A percentile compares a stretch with the other conserved stretches of the same genome.
These are phyloP conservation scores for Celoporthe dispersa DNA, from an alignment of 2,329 filamentous ascomycete species.

Conservation along the genomic window DNA sequence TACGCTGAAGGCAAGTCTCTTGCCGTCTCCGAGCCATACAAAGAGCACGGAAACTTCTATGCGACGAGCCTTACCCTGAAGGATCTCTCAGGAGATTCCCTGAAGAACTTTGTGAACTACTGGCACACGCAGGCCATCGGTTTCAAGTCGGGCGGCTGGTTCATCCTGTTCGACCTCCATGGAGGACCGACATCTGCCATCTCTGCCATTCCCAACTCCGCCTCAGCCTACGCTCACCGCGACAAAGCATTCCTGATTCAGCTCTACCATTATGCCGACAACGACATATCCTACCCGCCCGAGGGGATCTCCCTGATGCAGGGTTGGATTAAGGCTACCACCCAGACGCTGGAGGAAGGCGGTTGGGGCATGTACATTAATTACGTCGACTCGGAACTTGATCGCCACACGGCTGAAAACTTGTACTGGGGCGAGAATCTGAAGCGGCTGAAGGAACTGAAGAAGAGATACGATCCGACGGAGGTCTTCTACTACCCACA, in stretches of 20 bases:
- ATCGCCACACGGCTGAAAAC: constrained; percentile 39
- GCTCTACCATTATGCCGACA: constrained; percentile 48
- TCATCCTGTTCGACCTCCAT: constrained; percentile 48
- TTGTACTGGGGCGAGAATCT: constrained; percentile 45
- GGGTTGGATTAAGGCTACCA: constrained; percentile 42
- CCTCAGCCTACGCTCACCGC: constrained; percentile 47
- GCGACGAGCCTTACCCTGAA: constrained; percentile 47
- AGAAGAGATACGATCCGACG: constrained; percentile 42
- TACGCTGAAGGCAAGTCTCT: constrained; percentile 35
- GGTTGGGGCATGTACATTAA: constrained; percentile 49
- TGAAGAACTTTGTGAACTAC: constrained; percentile 45
- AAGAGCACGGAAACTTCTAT: constrained; percentile 48
- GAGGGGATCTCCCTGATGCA: constrained; percentile 42
- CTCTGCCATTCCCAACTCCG: constrained; percentile 34
- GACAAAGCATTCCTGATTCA: constrained; percentile 54
- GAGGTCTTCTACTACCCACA: constrained; percentile 49
- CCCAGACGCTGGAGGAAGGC: constrained; percentile 33
- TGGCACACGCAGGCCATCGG: constrained; percentile 35
- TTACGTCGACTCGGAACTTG: constrained; percentile 44
- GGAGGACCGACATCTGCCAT: constrained; percentile 47
- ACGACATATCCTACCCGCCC: constrained; percentile 37
- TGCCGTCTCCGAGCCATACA: constrained; percentile 28
- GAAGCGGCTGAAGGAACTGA: constrained; percentile 40
- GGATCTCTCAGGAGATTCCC: constrained; percentile 40
- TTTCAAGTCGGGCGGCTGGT: constrained; percentile 46